Base-by-base conservation (phyloP, 257 asterid genomes). In the Linaria vulgaris region DNA sequence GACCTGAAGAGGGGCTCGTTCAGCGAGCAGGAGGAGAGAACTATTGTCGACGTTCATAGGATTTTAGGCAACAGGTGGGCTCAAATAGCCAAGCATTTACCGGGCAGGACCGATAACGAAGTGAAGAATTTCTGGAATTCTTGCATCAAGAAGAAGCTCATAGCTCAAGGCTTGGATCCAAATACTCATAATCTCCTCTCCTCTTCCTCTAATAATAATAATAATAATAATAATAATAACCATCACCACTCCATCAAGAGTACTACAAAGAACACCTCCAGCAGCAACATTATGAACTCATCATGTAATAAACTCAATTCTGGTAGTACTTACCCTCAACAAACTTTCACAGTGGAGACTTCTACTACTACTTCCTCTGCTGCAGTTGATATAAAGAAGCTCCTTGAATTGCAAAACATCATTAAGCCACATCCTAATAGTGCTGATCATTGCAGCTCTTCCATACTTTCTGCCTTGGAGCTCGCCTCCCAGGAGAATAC, bases 91-190 rank as follows among this genome's bases (percentile, higher is more conserved):
- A 92, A 89, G 59, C 99, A 92, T 61, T 70, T 92, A 52, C 99
- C 97, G 1, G 97, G 99, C 0, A 76, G 99, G 58, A 92, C 99
- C 0, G 99, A 92, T 66, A 92, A 92, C 45, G 99, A 89, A 53
- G 96, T 92, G 9, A 92, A 92, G 83, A 92, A 92, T 61, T 92
- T 86, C 67, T 92, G 99, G 99, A 92, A 92, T 56, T 92, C 99
- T 11, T 84, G 88, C 80, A 78, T 92, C 39, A 89, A 82, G 76
- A 92, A 89, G 51, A 92, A 92, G 76, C 96, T 88, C 63, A 78
- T 91, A 21, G 77, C 98, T 64, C 95, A 88, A 66, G 98, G 98
- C 3, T 72, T 91, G 67, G 98, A 91, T 62, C 98, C 98, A 38
- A 86, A 83, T 66, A 91, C 98, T 4, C 98, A 91, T 65, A 91